A percentile compares a stretch with the other conserved stretches of the same genome.
These are phyloP conservation scores for Serendipita sp. DNA, from an alignment of 1,284 basidiomycete species.

Conservation along the genomic window DNA sequence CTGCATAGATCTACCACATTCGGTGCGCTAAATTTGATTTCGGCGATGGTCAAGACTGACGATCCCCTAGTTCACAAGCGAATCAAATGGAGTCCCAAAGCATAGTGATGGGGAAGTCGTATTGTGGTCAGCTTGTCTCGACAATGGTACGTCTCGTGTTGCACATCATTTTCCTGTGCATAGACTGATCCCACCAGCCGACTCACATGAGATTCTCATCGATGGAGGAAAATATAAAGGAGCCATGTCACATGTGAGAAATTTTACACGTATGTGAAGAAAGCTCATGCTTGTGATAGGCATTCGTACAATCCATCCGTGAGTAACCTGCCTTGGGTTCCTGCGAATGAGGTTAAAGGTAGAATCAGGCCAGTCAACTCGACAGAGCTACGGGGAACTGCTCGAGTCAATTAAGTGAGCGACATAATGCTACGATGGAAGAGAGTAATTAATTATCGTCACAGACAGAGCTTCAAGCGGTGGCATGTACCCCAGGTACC, in stretches of 20 bases:
- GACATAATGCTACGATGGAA: neutral
- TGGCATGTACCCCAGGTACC: neutral
- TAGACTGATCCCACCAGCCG: neutral
- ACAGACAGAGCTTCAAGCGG: neutral
- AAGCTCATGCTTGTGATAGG: neutral
- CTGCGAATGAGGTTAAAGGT: too few relatives aligned
- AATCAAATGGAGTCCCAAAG: neutral
- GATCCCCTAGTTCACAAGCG: neutral
- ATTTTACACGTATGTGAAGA: neutral
- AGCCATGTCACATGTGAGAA: neutral
- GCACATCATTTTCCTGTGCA: neutral
- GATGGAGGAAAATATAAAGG: slow-evolving; percentile 3
- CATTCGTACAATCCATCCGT: neutral
- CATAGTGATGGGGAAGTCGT: neutral
- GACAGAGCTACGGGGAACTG: neutral
- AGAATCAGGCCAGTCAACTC: neutral
- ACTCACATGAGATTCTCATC: neutral
- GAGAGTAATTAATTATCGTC: neutral
- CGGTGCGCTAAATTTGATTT: neutral
- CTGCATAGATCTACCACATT: neutral
- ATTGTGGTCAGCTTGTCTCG: neutral
- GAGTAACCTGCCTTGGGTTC: neutral
- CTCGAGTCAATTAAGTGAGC: neutral
- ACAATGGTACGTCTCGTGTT: neutral
- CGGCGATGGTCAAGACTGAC: neutral